These are phyloP conservation scores for Viola pubescens DNA, from an alignment of 441 rosid species.

Conservation along the genomic window DNA sequence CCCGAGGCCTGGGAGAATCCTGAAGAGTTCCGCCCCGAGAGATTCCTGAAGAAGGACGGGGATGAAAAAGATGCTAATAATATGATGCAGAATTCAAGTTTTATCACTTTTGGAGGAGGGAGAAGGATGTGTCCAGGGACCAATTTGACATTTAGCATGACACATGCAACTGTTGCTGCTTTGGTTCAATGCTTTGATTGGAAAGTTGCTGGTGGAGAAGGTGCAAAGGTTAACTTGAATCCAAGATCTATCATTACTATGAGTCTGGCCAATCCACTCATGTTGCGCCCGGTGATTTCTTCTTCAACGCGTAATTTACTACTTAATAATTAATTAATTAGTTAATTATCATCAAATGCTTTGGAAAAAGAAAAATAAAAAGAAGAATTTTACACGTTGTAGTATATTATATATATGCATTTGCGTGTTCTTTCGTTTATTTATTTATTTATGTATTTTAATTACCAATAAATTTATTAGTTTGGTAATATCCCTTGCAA, in stretches of 20 bases:
- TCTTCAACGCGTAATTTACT: no score
- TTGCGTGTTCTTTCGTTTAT: no score
- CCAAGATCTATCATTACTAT: slow-evolving; percentile 4
- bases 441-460: no score
- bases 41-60: slow-evolving; percentile 18
- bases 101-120: slow-evolving; percentile 28
- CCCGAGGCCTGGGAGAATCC: slow-evolving; percentile 27
- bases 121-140: slow-evolving; percentile 31
- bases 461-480: no score
- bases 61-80: neutral
- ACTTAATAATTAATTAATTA: no score
- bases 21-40: slow-evolving; percentile 25
- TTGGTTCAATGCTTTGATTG: slow-evolving; percentile 15
- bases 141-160: slow-evolving; percentile 19
- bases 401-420: no score
- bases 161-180: neutral
- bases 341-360: no score
- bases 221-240: neutral
- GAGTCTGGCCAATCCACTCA: neutral
- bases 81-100: neutral
- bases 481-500: no score
- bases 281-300: neutral
- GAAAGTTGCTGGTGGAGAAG: neutral
- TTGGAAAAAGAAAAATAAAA: no score
- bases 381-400: no score